These are phyloP conservation scores for Alternaria infectoria DNA, from an alignment of 2,329 filamentous ascomycete species.

Conservation along the genomic window DNA sequence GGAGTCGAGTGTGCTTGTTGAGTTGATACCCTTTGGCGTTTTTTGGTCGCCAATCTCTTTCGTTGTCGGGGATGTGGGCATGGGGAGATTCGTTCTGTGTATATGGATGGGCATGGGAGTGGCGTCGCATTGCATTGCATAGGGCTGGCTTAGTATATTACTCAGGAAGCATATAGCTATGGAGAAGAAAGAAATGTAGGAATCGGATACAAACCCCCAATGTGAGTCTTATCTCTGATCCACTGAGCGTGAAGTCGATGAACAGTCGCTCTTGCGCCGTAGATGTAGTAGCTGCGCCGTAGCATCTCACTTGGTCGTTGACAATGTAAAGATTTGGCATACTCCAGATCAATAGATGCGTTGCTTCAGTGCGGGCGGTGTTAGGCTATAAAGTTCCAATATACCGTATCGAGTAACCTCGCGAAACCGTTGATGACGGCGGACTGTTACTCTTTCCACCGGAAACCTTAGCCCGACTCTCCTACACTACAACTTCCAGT, in stretches of 20 bases:
- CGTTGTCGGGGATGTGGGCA: background rate
- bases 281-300: background rate
- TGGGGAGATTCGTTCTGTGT: background rate
- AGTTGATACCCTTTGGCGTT: background rate
- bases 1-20: no score
- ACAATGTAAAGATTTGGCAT: background rate
- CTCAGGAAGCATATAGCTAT: background rate
- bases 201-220: background rate
- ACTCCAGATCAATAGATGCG: background rate
- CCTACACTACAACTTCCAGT: conserved; percentile 5
- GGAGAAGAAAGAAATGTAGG: background rate
- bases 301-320: background rate
- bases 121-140: background rate
- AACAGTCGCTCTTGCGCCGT: background rate
- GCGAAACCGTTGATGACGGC: background rate
- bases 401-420: background rate
- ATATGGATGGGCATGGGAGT: background rate
- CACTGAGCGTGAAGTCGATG: background rate
- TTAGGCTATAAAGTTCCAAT: background rate
- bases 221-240: background rate
- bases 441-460: background rate
- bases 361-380: background rate
- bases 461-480: background rate
- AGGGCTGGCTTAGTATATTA: background rate
- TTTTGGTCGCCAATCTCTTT: background rate